phyloP scores from a whole-genome alignment of 768 basidiomycete genomes.

The Lactarius psammicola region DNA sequence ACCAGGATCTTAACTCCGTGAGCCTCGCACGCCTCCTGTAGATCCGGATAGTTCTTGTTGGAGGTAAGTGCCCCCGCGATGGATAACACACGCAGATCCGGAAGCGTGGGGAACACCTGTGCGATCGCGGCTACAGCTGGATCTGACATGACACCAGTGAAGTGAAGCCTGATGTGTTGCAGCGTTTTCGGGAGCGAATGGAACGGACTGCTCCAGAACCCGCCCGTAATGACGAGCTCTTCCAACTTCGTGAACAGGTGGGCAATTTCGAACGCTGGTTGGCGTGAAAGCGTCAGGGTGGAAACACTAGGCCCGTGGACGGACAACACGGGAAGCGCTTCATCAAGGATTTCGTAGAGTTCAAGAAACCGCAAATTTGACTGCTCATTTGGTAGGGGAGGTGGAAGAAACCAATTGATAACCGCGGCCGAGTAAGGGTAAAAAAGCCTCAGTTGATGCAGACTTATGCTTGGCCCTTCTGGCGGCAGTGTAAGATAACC shows the following conservation, averaged over 20 bases:
- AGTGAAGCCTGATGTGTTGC: slow-evolving; percentile 17
- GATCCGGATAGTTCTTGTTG: slow-evolving; percentile 6
- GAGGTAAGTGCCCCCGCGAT: slow-evolving; percentile 6
- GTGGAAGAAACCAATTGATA: slow-evolving; percentile 19
- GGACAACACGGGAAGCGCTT: neutral
- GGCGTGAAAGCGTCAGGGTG: slow-evolving; percentile 15
- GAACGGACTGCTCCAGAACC: slow-evolving; percentile 14
- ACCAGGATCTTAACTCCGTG: slow-evolving; percentile 10
- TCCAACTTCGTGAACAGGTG: slow-evolving; percentile 11
- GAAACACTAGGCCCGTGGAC: slow-evolving; percentile 5
- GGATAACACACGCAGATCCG: slow-evolving; percentile 9
- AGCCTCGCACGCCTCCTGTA: slow-evolving; percentile 6
- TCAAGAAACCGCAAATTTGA: slow-evolving; percentile 13
- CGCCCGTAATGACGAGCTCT: slow-evolving; percentile 15
- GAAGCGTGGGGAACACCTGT: neutral
- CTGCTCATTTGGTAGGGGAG: neutral
- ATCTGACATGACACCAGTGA: slow-evolving; percentile 3
- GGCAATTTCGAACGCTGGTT: slow-evolving; percentile 13
- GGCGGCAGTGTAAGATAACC: neutral
- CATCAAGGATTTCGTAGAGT: slow-evolving; percentile 7
- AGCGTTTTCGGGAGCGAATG: slow-evolving; percentile 14
- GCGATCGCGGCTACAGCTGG: slow-evolving; percentile 1
- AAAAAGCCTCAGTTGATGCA: slow-evolving; percentile 18
- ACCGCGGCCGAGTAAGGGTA: neutral
- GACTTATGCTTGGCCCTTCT: neutral